Percentiles rank a stretch among this genome's conserved stretches.
These are phyloP conservation scores for Leishmania amazonensis DNA, from an alignment of 208 protist genomes.

Conservation along the genomic window DNA sequence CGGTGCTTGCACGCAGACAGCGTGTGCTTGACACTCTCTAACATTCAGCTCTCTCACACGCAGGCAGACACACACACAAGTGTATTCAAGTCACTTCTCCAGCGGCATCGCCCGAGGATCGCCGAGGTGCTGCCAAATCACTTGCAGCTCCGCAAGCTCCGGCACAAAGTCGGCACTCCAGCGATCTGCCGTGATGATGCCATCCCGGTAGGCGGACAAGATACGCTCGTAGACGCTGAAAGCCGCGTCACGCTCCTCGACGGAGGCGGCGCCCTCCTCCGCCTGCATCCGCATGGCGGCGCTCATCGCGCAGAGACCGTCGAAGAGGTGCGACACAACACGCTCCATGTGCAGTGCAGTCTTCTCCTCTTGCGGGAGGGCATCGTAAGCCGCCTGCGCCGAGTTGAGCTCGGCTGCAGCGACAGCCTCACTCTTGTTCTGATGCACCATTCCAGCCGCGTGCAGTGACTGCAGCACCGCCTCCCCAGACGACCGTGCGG, in stretches of 20 bases:
- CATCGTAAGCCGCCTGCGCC: slow-evolving; percentile 34
- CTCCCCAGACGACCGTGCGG: slow-evolving; percentile 24
- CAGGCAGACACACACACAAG: background rate
- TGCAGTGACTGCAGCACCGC: slow-evolving; percentile 50
- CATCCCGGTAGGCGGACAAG: slow-evolving; percentile 8
- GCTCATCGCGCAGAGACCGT: slow-evolving; percentile 60
- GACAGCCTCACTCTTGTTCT: slow-evolving; percentile 20
- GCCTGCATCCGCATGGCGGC: slow-evolving; percentile 54
- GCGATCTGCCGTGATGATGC: slow-evolving; percentile 23
- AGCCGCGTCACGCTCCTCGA: slow-evolving; percentile 41
- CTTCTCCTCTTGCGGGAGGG: slow-evolving; percentile 31
- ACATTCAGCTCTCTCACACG: background rate
- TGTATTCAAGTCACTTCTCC: background rate
- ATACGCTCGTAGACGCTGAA: slow-evolving; percentile 44
- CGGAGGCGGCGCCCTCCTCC: slow-evolving; percentile 18
- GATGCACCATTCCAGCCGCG: slow-evolving; percentile 25
- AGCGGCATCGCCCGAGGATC: slow-evolving; percentile 28
- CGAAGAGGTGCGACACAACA: slow-evolving; percentile 44
- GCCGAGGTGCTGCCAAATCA: slow-evolving; percentile 38
- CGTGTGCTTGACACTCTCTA: background rate
- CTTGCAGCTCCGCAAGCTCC: slow-evolving; percentile 56
- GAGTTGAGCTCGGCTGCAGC: slow-evolving; percentile 7
- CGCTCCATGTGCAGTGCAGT: slow-evolving; percentile 24
- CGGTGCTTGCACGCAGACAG: background rate
- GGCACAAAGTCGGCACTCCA: slow-evolving; percentile 55